phyloP scores from a whole-genome alignment of 345 rosid species.

The Euphorbia peplus region DNA sequence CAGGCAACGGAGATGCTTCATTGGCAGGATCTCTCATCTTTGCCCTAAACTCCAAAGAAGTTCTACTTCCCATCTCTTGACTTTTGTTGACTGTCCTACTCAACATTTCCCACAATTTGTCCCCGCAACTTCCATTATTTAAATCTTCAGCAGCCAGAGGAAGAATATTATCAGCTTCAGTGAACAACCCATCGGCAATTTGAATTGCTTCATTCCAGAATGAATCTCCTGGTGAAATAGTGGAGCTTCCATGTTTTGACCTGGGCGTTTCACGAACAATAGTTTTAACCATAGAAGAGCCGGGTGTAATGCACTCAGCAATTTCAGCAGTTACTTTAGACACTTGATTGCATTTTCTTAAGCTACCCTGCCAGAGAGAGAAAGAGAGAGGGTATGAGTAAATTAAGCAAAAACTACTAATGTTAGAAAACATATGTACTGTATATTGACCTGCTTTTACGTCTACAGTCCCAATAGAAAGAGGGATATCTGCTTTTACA shows the following conservation, averaged over 20 bases:
- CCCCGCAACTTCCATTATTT: conserved; percentile 27
- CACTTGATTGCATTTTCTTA: conserved; percentile 56
- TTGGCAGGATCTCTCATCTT: conserved; percentile 33
- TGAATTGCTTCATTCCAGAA: conserved; percentile 96
- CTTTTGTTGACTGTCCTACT: conserved; percentile 43
- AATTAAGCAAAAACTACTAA: conserved; percentile 15
- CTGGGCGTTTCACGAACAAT: conserved; percentile 50
- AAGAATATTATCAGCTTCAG: conserved; percentile 35
- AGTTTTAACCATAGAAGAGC: conserved; percentile 45
- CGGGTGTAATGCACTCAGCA: conserved; percentile 61
- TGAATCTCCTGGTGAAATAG: conserved; percentile 93
- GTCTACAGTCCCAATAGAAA: conserved; percentile 32
- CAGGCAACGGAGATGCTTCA: conserved; percentile 64
- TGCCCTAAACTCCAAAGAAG: conserved; percentile 44
- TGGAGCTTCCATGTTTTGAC: conserved; percentile 76
- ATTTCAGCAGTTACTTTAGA: conserved; percentile 33
- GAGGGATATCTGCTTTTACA: conserved; percentile 31
- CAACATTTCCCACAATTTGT: conserved; percentile 33
- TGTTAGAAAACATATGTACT: background rate
- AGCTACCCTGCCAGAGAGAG: conserved; percentile 43
- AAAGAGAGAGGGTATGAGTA: background rate
- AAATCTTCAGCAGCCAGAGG: conserved; percentile 27
- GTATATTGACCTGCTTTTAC: conserved; percentile 32
- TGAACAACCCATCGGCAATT: conserved; percentile 78
- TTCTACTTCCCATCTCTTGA: conserved; percentile 27